These are phyloP conservation scores for Theileria parva DNA, from an alignment of 169 alveolate genomes.

Conservation along the genomic window DNA sequence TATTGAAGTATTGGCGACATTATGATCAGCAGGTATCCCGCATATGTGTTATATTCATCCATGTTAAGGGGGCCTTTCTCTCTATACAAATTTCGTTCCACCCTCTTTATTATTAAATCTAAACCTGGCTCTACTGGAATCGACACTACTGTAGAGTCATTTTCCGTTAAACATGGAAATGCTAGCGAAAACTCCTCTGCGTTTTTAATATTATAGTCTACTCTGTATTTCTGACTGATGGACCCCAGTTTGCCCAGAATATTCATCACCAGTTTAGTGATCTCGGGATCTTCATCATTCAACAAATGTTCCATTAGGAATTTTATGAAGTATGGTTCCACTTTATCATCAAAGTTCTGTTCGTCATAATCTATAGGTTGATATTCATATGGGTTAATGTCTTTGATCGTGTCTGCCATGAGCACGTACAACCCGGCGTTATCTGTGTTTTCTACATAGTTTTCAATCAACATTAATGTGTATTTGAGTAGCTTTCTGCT, in stretches of 20 bases:
- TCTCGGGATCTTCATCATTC: background rate
- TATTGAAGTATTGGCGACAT: conserved; percentile 10
- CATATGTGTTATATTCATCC: background rate
- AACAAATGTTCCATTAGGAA: conserved; percentile 5
- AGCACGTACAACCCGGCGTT: conserved; percentile 6
- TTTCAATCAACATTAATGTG: conserved; percentile 10
- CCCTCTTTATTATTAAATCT: background rate
- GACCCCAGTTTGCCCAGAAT: background rate
- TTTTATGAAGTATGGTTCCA: conserved; percentile 29
- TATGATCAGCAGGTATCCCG: conserved; percentile 3
- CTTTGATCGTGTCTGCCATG: conserved; percentile 15
- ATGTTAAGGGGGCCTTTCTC: background rate
- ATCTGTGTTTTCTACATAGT: conserved; percentile 19
- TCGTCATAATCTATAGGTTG: conserved; percentile 18
- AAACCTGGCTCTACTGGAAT: conserved; percentile 9
- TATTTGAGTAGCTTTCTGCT: background rate
- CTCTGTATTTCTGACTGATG: conserved; percentile 13
- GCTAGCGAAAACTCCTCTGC: conserved; percentile 9
- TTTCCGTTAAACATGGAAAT: background rate
- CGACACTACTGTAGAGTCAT: conserved; percentile 3
- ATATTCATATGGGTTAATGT: conserved; percentile 22
- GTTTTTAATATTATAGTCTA: conserved; percentile 8
- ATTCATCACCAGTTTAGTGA: background rate
- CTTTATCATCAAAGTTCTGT: conserved; percentile 16
- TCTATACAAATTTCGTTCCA: background rate